phyloP scores from a whole-genome alignment of 2,329 filamentous ascomycete species.

The Penicillium nordicum region DNA sequence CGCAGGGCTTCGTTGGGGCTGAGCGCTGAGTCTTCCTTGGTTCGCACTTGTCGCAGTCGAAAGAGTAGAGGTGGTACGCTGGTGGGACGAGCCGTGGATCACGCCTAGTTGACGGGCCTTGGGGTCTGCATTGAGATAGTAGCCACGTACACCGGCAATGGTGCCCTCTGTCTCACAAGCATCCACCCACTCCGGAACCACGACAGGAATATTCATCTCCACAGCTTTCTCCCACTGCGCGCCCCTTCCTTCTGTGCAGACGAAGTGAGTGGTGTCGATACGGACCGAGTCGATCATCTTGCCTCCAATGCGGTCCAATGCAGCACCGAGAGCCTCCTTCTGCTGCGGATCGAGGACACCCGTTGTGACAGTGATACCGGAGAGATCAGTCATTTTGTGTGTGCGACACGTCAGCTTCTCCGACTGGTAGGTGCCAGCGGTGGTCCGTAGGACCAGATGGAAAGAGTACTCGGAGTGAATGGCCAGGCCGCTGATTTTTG shows the following conservation, averaged over 20 bases:
- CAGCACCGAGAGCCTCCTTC: slow-evolving; percentile 68
- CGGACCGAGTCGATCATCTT: slow-evolving; percentile 85
- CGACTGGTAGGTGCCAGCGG: slow-evolving; percentile 79
- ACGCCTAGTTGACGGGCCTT: slow-evolving; percentile 53
- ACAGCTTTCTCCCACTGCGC: slow-evolving; percentile 92
- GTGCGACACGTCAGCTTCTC: slow-evolving; percentile 83
- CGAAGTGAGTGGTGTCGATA: slow-evolving; percentile 98
- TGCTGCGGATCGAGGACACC: slow-evolving; percentile 74
- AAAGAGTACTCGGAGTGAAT: slow-evolving; percentile 96
- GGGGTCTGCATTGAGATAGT: slow-evolving; percentile 86
- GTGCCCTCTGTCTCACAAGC: slow-evolving; percentile 92
- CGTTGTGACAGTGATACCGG: slow-evolving; percentile 89
- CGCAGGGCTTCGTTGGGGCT: slow-evolving; percentile 19
- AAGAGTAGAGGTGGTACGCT: slow-evolving; percentile 30
- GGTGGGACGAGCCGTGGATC: slow-evolving; percentile 33
- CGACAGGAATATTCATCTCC: slow-evolving; percentile 96
- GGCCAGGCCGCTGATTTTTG: slow-evolving; percentile 94
- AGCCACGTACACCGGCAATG: slow-evolving; percentile 90
- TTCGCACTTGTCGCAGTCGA: slow-evolving; percentile 28
- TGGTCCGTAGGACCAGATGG: slow-evolving; percentile 86
- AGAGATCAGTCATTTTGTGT: slow-evolving; percentile 98
- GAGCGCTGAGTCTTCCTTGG: slow-evolving; percentile 24
- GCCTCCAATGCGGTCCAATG: slow-evolving; percentile 84
- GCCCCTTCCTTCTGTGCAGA: slow-evolving; percentile 89
- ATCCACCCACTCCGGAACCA: slow-evolving; percentile 94